Evolutionary conservation across 2,329 filamentous ascomycete genomes (phyloP), one percentile per base, ranked within the genome.

Genomic region (Colletotrichum sp.): DNA sequence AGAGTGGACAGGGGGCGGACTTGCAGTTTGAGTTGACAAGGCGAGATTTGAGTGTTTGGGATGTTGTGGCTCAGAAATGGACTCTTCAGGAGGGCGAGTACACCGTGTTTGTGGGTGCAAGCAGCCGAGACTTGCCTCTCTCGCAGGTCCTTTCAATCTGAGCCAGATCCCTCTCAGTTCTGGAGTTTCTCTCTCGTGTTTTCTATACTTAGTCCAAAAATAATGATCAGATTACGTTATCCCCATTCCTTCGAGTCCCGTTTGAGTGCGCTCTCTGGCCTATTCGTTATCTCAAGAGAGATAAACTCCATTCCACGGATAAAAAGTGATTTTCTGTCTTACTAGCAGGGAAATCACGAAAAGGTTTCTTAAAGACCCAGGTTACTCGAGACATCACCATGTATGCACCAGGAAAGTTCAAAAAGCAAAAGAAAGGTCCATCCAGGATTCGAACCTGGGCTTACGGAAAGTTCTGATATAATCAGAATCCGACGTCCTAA

Each of bases 31-130:
- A 84, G 29, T 78, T 94, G 58, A 92, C 87, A 24, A 86, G 92
- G 57, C 87, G 91, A 73, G 92, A 94, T 78, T 77, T 94, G 68
- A 93, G 91, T 80, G 86, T 90, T 29, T 94, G 92, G 92, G 90
- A 93, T 79, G 86, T 88, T 5, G 82, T 80, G 3, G 85, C 84
- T 36, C 91, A 93, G 82, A 88, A 89, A 78, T 94, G 92, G 92
- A 83, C 84, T 58, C 78, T 92, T 64, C 85, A 84, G 68, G 81
- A 79, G 21, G 88, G 87, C 0, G 78, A 80, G 12, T 89, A 88
- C 72, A 76, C 74, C 7, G 73, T 90, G 9, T 85, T 79, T 63
- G 85, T 90, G 3, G 89, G 88, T 0, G 83, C 82, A 2, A 89
- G 87, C 74, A 89, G 87, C 75, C 81, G 86, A 36, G 79, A 85